Evolutionary conservation across 2,329 filamentous ascomycete genomes (phyloP).

Genomic region (Cladophialophora immunda): DNA sequence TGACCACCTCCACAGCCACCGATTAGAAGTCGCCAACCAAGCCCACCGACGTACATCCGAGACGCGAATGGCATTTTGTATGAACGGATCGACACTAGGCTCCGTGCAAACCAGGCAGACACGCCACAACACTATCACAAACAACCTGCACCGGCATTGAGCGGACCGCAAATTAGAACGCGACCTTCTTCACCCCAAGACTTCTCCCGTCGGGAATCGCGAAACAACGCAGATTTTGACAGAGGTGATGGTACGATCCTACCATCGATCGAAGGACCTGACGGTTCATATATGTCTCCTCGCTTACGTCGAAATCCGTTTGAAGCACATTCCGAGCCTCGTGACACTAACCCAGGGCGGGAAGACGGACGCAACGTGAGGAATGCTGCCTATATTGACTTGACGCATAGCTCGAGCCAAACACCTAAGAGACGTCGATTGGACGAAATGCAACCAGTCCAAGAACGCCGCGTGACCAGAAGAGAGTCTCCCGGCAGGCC

Average conservation of each 20-base stretch:
- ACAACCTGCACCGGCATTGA: conserved; percentile 9
- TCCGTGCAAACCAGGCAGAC: conserved; percentile 17
- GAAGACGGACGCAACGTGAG: conserved; percentile 16
- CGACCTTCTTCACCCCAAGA: conserved; percentile 36
- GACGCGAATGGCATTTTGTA: conserved; percentile 36
- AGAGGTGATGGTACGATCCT: conserved; percentile 36
- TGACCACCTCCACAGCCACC: conserved; percentile 29
- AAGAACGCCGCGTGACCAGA: conserved; percentile 21
- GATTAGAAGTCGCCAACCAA: conserved; percentile 25
- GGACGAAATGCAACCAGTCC: conserved; percentile 20
- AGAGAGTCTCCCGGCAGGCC: conserved; percentile 23
- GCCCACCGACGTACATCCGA: conserved; percentile 34
- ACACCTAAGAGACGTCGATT: conserved; percentile 31
- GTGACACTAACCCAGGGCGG: conserved; percentile 28
- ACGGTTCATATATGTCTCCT: conserved; percentile 36
- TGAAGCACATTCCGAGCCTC: conserved; percentile 24
- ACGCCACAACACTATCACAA: conserved; percentile 25
- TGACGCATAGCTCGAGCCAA: conserved; percentile 20
- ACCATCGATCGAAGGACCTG: conserved; percentile 38
- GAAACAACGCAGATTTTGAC: conserved; percentile 28
- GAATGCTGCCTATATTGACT: conserved; percentile 26
- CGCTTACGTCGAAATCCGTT: conserved; percentile 29
- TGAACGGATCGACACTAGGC: conserved; percentile 30
- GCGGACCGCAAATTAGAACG: conserved; percentile 22
- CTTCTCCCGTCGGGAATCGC: conserved; percentile 14